phyloP scores from a whole-genome alignment of 1,284 basidiomycete species.

The Tetrapyrgos nigripes region DNA sequence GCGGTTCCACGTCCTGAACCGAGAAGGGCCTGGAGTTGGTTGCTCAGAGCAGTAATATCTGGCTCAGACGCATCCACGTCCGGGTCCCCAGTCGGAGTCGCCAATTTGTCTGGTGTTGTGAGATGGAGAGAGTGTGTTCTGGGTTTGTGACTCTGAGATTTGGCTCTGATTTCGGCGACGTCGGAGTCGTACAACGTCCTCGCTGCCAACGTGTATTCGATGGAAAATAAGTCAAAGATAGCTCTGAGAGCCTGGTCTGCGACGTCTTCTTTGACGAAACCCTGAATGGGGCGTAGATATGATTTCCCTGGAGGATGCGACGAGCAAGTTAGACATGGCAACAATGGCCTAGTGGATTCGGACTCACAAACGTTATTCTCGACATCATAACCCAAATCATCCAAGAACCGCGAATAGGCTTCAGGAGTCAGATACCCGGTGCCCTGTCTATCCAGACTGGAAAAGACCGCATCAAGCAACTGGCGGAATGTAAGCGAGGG shows the following conservation, averaged over 20 bases:
- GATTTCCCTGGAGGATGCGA: constrained; percentile 9
- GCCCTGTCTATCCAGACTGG: constrained; percentile 9
- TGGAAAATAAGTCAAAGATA: constrained; percentile 16
- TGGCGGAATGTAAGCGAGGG: constrained; percentile 1
- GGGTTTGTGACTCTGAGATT: too few species aligned
- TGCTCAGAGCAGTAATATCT: background rate
- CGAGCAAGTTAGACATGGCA: background rate
- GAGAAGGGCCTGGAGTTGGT: background rate
- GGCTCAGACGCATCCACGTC: too few species aligned
- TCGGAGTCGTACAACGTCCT: background rate
- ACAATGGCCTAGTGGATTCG: background rate
- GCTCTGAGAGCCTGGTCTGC: constrained; percentile 11
- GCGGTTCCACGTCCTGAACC: background rate
- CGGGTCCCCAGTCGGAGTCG: background rate
- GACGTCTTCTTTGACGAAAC: constrained; percentile 12
- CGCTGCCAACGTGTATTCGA: constrained; percentile 4
- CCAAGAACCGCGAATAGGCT: constrained; percentile 16
- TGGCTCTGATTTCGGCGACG: constrained; percentile 4
- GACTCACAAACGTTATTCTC: constrained; percentile 18
- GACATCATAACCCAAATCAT: constrained; percentile 17
- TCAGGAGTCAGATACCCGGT: constrained; percentile 13
- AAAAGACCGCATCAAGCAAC: constrained; percentile 14
- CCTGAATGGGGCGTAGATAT: background rate
- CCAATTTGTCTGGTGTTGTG: background rate
- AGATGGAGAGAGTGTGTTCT: background rate